Base-by-base conservation (phyloP, 805 yeast species). In the Candida saitoana region DNA sequence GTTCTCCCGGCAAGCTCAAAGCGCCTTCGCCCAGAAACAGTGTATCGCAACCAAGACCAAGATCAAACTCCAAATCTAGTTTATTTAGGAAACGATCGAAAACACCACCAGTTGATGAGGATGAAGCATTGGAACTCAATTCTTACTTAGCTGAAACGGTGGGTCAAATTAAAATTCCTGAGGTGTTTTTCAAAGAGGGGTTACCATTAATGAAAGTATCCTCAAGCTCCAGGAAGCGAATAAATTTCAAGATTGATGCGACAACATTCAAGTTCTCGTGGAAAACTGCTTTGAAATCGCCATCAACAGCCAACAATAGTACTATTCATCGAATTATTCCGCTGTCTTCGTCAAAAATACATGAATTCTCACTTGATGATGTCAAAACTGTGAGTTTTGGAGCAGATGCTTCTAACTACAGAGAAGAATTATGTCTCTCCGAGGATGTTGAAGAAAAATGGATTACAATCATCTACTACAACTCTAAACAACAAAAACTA, bases 371-470 rank as follows among this genome's bases (percentile, higher is more conserved):
- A 3, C 69, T 85, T 6, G 95, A 84, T 55, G 79, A 78, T 43
- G 82, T 87, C 38, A 76, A 76, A 44, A 78, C 76, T 41, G 71
- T 84, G 2, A 62, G 84, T 39, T 69, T 76, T 3, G 87, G 82
- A 2, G 75, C 73, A 16, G 87, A 84, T 52, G 96, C 96, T 1
- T 74, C 76, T 27, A 87, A 87, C 50, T 91, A 89, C 56, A 66
- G 96, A 46, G 96, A 90, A 55, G 96, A 89, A 59, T 77, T 87
- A 50, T 81, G 84, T 29, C 75, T 88, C 1, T 76, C 89, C 1
- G 66, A 78, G 27, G 88, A 83, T 39, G 76, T 74, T 41, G 79
- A 80, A 34, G 67, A 71, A 9, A 62, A 77, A 6, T 91, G 99
- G 99, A 73, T 87, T 1, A 82, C 96, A 0, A 76, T 91, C 24